phyloP scores from a whole-genome alignment of 192 early-diverging fungal genomes.

The Anaeromyces robustus region DNA sequence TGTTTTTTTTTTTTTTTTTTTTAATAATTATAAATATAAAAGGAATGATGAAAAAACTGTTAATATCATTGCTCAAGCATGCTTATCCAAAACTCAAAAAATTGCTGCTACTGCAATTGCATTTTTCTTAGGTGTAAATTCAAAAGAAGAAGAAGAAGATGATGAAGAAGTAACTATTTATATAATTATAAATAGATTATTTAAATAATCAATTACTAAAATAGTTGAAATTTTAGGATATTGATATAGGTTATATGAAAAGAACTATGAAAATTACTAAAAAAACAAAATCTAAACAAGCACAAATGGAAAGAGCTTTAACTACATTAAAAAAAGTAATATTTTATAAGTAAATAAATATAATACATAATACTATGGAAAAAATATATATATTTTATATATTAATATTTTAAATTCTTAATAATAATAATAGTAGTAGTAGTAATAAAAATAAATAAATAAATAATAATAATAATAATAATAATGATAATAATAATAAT shows the following conservation, averaged over 20 bases:
- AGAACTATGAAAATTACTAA: slow-evolving; percentile 67
- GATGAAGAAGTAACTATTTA: slow-evolving; percentile 43
- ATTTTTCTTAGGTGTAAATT: slow-evolving; percentile 73
- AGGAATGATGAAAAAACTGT: slow-evolving; percentile 95
- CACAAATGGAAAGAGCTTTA: slow-evolving; percentile 61
- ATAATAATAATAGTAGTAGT: too few species aligned
- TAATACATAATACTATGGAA: too few species aligned
- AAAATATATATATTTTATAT: too few species aligned
- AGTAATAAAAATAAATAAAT: too few species aligned
- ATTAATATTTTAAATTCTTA: too few species aligned
- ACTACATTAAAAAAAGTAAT: slow-evolving; percentile 43
- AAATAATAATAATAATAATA: too few species aligned
- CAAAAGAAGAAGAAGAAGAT: slow-evolving; percentile 43
- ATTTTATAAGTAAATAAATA: too few species aligned
- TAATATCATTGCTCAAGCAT: slow-evolving; percentile 94
- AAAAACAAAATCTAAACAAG: slow-evolving; percentile 68
- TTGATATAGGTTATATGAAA: slow-evolving; percentile 52
- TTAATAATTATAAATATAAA: not conserved
- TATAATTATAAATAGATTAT: too few species aligned
- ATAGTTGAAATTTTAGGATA: not conserved
- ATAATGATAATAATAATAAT: too few species aligned
- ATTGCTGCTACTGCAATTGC: slow-evolving; percentile 81
- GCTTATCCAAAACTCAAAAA: slow-evolving; percentile 82
- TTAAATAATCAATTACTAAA: too few species aligned
- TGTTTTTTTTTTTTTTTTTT: too few species aligned